Evolutionary conservation across 1,284 basidiomycete species (phyloP), one percentile per base, ranked within the genome.

Genomic region (Fomes fomentarius): DNA sequence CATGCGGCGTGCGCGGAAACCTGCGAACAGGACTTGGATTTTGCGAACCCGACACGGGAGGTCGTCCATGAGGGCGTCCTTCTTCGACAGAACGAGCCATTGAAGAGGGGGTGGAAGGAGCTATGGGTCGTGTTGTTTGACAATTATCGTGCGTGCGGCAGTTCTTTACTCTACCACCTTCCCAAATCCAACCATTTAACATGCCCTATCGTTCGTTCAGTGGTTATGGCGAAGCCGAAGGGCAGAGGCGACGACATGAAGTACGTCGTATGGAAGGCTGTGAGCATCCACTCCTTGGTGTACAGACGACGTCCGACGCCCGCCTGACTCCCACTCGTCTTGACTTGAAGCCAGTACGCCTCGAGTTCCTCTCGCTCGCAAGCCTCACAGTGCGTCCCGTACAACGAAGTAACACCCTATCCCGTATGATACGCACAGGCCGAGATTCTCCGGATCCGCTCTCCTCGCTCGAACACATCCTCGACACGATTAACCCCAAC

Each of bases 101-200:
- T 91, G 50, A 87, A 89, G 67, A 84, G 83, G 75, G 88, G 85
- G 35, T 95, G 92, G 91, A 87, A 84, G 48, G 94, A 96, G 65
- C 75, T 96, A 2, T 89, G 88, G 62, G 88, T 94, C 7, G 79
- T 97, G 53, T 75, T 98, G 4, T 96, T 98, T 69, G 96, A 97
- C 69, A 93, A 96, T 68, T 98, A 96, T 65, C 72, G 93, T 94
- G 64, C 70, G 91, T 63, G 8, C 22, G 22, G 43, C 3, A 17
- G 11, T 11, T 21, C 8, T 10, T 11, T 17, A 12, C 28, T 30
- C 12, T 7, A 30, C 15, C 17, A 10, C 7, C 21, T 3, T 21
- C 17, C 30, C 10, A 17, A 9, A 37, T 28, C 17, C 21, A 11
- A 30, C 25, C 15, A 30, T n/a, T n/a, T n/a, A n/a, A n/a, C n/a